Evolutionary conservation across 768 basidiomycete genomes (phyloP).

Genomic region (Tricholomella constricta): DNA sequence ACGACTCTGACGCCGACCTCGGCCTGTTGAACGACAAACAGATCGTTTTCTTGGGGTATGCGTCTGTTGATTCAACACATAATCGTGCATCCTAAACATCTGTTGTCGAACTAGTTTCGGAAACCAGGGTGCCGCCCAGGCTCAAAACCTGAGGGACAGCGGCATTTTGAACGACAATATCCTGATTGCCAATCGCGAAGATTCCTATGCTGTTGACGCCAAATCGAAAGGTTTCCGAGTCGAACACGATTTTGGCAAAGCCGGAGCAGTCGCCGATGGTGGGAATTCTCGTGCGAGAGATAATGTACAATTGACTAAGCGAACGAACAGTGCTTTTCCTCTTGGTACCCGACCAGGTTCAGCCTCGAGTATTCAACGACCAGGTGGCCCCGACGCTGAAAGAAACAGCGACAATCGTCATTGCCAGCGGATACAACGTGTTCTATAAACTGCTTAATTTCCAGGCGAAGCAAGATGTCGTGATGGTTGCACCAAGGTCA

Average conservation of each 20-base stretch:
- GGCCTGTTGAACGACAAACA: slow-evolving; percentile 46
- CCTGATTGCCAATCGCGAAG: slow-evolving; percentile 57
- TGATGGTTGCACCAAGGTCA: slow-evolving; percentile 69
- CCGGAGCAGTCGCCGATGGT: slow-evolving; percentile 59
- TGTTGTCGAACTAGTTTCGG: slow-evolving; percentile 47
- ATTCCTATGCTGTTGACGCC: slow-evolving; percentile 59
- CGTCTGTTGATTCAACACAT: neutral
- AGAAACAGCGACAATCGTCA: slow-evolving; percentile 47
- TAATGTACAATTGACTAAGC: neutral
- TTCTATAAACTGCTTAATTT: slow-evolving; percentile 61
- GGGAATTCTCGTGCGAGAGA: slow-evolving; percentile 11
- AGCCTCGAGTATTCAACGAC: slow-evolving; percentile 63
- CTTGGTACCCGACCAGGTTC: slow-evolving; percentile 65
- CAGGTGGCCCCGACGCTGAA: slow-evolving; percentile 53
- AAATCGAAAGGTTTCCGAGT: slow-evolving; percentile 58
- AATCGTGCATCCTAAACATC: neutral
- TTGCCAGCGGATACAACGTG: slow-evolving; percentile 69
- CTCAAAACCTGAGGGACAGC: slow-evolving; percentile 64
- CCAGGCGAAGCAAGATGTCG: slow-evolving; percentile 53
- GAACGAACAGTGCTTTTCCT: slow-evolving; percentile 52
- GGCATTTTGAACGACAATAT: slow-evolving; percentile 65
- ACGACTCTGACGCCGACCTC: slow-evolving; percentile 63
- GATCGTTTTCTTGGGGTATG: slow-evolving; percentile 63
- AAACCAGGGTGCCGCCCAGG: slow-evolving; percentile 68
- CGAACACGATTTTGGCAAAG: slow-evolving; percentile 57